These are phyloP conservation scores for Teratosphaeria zuluensis DNA, from an alignment of 2,329 filamentous ascomycete species.

Conservation along the genomic window DNA sequence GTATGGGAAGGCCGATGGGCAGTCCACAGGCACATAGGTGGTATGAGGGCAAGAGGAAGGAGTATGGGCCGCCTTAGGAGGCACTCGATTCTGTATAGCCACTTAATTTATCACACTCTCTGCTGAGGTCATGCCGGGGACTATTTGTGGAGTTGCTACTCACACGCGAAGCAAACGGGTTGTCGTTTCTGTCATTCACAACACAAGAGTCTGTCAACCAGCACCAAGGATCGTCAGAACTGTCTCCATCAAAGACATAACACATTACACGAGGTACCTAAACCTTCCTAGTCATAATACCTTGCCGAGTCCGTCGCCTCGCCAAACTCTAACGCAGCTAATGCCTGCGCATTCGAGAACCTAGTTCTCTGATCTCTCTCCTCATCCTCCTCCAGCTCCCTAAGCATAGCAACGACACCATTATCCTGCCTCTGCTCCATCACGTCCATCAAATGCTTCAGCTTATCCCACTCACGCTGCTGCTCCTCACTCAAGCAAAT, in stretches of 20 bases:
- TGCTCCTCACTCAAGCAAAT: conserved; percentile 20
- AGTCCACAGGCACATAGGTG: not conserved
- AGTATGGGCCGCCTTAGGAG: not conserved
- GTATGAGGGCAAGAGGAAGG: not conserved
- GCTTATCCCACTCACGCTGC: conserved; percentile 17
- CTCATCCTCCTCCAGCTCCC: conserved; percentile 4
- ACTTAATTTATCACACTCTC: too few species aligned
- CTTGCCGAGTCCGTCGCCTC: not conserved
- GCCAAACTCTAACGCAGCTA: conserved; percentile 20
- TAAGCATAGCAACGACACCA: conserved; percentile 3
- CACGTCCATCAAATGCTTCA: conserved; percentile 10
- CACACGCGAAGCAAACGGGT: too few species aligned
- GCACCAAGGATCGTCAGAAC: too few species aligned
- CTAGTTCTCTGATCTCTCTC: not conserved
- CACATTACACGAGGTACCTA: not conserved
- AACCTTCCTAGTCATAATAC: not conserved
- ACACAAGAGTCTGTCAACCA: too few species aligned
- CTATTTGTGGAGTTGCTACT: too few species aligned
- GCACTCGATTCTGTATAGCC: too few species aligned
- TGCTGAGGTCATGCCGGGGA: too few species aligned
- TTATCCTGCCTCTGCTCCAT: conserved; percentile 4
- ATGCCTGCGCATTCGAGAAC: conserved; percentile 15
- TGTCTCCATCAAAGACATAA: not conserved
- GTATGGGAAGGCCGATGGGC: not conserved
- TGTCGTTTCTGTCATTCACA: too few species aligned